Evolutionary conservation across 2,329 filamentous ascomycete species (phyloP).

Genomic region (Alternaria sp.): DNA sequence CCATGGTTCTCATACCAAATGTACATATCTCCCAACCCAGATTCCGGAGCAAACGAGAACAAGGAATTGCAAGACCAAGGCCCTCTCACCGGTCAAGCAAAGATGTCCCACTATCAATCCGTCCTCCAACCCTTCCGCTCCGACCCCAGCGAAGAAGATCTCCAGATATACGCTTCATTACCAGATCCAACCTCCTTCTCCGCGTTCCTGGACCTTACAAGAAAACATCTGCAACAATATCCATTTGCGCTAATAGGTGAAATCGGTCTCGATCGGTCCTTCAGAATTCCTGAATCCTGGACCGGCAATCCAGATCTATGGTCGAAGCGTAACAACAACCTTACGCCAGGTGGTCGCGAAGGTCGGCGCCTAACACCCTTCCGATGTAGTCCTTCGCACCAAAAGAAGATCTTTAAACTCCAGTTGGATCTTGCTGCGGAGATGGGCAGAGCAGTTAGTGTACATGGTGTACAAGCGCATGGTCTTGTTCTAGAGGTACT

Average conservation of each 20-base stretch:
- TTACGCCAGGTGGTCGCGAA: slow-evolving; percentile 76
- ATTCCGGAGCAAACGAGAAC: neutral
- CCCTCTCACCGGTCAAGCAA: slow-evolving; percentile 59
- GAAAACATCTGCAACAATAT: slow-evolving; percentile 62
- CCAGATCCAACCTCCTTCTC: slow-evolving; percentile 69
- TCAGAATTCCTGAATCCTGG: slow-evolving; percentile 73
- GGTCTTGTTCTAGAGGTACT: slow-evolving; percentile 73
- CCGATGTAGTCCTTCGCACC: slow-evolving; percentile 73
- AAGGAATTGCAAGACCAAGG: slow-evolving; percentile 31
- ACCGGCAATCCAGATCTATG: slow-evolving; percentile 44
- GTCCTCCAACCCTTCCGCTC: slow-evolving; percentile 64
- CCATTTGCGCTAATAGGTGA: slow-evolving; percentile 77
- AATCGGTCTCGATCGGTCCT: slow-evolving; percentile 78
- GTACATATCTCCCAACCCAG: slow-evolving; percentile 54
- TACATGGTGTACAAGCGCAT: slow-evolving; percentile 80
- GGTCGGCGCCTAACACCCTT: slow-evolving; percentile 73
- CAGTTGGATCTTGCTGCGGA: slow-evolving; percentile 77
- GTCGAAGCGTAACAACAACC: slow-evolving; percentile 54
- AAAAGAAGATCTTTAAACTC: slow-evolving; percentile 69
- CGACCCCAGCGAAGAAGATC: slow-evolving; percentile 50
- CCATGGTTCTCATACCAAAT: slow-evolving; percentile 86
- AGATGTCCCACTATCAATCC: slow-evolving; percentile 69
- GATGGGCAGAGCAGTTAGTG: slow-evolving; percentile 69
- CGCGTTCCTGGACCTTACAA: slow-evolving; percentile 65
- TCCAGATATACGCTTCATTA: slow-evolving; percentile 56